Evolutionary conservation across 441 rosid genomes (phyloP), one percentile per base, ranked within the genome.

Genomic region (Croton setiger): DNA sequence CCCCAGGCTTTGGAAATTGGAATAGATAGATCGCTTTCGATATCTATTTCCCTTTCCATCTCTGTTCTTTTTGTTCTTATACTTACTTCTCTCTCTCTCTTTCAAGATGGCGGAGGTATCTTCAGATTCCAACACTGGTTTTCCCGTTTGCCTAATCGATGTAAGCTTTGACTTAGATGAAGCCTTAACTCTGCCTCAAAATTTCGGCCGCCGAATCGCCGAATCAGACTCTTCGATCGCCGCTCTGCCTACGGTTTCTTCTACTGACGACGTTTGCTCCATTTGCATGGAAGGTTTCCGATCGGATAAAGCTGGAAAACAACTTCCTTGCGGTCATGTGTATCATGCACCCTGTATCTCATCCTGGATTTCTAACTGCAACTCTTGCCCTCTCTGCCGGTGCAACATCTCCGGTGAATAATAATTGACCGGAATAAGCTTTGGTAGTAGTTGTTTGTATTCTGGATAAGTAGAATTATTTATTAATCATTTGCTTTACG

Each of bases 361-460:
- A 62, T 70, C 72, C 3, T 85, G 89, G 89, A 70, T 85, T 21
- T 69, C 73, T 11, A 45, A 58, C 15, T 52, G 62, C 21, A 36
- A 70, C 59, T 86, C 86, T 61, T 86, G 90, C 62, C 87, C 87
- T 58, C 69, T 86, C 7, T 82, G 90, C 78, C 83, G 87, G 39
- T n/a, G 21, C 4, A 45, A 66, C 52, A 55, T 85, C 61, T 74
- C 76, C 64, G 21, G 27, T 31, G 20, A 45, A 27, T 27, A 27
- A 27, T 27, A 27, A 52, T 14, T 55, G 35, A 7, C 0, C 9
- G 4, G 13, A 17, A 8, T 0, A 27, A 27, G 31, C 2, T 27
- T 27, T 27, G 31, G 31, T 27, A 27, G 31, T 27, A 27, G 31
- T 27, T 27, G 31, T 27, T 27, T 27, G 31, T 27, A 27, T 27